Percentiles rank a stretch among this genome's conserved stretches.
phyloP scores from a whole-genome alignment of 2,329 filamentous ascomycete genomes.

The Furcasterigmium furcatum region DNA sequence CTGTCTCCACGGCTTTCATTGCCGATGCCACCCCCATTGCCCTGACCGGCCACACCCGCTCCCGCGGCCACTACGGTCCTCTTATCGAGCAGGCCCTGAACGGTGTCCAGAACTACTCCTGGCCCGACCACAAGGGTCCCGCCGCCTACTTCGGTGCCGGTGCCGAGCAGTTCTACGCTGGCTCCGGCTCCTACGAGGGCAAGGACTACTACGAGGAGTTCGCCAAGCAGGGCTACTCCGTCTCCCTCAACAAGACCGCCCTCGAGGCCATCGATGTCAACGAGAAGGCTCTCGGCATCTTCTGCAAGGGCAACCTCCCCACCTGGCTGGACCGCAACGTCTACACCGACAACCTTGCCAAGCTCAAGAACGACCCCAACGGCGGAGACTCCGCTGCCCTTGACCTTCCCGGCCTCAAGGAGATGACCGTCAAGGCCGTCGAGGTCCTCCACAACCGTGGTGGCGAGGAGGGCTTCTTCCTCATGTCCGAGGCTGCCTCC shows the following conservation, averaged over 20 bases:
- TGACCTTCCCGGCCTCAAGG: slow-evolving; percentile 79
- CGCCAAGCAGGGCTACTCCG: slow-evolving; percentile 65
- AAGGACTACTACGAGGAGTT: slow-evolving; percentile 81
- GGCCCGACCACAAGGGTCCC: slow-evolving; percentile 70
- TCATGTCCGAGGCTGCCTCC: slow-evolving; percentile 83
- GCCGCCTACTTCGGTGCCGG: slow-evolving; percentile 83
- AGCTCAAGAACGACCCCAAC: slow-evolving; percentile 64
- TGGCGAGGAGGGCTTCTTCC: slow-evolving; percentile 73
- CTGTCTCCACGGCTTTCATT: slow-evolving; percentile 77
- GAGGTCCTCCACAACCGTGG: slow-evolving; percentile 70
- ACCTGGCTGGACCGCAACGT: slow-evolving; percentile 87
- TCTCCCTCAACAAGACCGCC: slow-evolving; percentile 72
- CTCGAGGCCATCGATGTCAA: slow-evolving; percentile 55
- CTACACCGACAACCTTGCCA: slow-evolving; percentile 67
- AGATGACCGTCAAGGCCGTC: slow-evolving; percentile 86
- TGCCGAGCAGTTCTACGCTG: slow-evolving; percentile 74
- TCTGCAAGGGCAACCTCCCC: slow-evolving; percentile 70
- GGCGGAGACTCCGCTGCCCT: slow-evolving; percentile 61
- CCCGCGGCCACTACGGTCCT: slow-evolving; percentile 64
- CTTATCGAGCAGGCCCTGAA: slow-evolving; percentile 76
- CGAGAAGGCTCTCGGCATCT: slow-evolving; percentile 71
- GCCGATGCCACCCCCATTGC: slow-evolving; percentile 82
- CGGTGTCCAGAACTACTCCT: slow-evolving; percentile 75
- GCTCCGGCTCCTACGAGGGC: slow-evolving; percentile 60
- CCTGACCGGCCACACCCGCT: slow-evolving; percentile 68